These are phyloP conservation scores for Golubevia sp. DNA, from an alignment of 1,284 basidiomycete species.

Conservation along the genomic window DNA sequence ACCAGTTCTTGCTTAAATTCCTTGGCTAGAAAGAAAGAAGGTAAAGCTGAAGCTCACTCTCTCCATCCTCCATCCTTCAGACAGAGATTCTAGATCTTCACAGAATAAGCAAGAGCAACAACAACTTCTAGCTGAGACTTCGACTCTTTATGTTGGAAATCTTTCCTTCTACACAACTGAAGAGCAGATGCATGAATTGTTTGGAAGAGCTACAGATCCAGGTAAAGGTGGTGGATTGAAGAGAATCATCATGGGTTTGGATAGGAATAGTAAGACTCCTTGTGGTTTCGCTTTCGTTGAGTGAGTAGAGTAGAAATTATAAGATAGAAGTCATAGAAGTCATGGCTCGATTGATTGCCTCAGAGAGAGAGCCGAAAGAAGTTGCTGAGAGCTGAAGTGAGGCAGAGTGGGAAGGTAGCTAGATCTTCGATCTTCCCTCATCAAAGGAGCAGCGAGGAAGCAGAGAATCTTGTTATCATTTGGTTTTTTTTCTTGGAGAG, in stretches of 20 bases:
- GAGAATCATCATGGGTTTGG: slow-evolving; percentile 60
- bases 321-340: too few species aligned
- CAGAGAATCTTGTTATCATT: too few species aligned
- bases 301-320: slow-evolving; percentile 17
- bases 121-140: slow-evolving; percentile 33
- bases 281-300: slow-evolving; percentile 61
- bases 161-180: slow-evolving; percentile 44
- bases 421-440: too few species aligned
- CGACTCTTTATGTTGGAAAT: slow-evolving; percentile 51
- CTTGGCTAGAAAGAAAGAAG: neutral
- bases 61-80: neutral
- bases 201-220: slow-evolving; percentile 36
- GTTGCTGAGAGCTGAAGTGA: too few species aligned
- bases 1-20: neutral
- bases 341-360: too few species aligned
- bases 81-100: slow-evolving; percentile 50
- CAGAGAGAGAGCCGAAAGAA: too few species aligned
- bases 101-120: slow-evolving; percentile 33
- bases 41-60: neutral
- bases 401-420: too few species aligned
- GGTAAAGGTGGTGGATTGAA: slow-evolving; percentile 50
- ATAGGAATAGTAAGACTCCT: slow-evolving; percentile 55
- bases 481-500: too few species aligned
- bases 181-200: slow-evolving; percentile 61
- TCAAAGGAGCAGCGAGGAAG: too few species aligned